A percentile compares a stretch with the other conserved stretches of the same genome.
Evolutionary conservation across 805 yeast species (phyloP).

Genomic region (Yarrowia deformans): DNA sequence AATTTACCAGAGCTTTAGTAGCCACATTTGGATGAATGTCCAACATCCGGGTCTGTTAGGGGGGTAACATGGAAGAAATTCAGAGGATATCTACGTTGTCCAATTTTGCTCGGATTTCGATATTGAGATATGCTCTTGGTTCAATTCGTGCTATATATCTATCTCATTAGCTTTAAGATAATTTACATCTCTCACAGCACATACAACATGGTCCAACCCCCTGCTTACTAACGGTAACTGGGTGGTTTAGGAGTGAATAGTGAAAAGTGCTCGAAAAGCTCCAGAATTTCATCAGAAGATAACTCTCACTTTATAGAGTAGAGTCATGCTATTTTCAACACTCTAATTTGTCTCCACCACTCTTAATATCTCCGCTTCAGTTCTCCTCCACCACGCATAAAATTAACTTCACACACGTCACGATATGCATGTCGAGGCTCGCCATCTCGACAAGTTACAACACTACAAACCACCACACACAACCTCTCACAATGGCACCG

Average conservation of each 20-base stretch:
- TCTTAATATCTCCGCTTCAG: neutral
- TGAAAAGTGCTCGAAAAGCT: neutral
- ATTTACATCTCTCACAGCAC: too few species aligned
- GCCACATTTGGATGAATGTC: too few species aligned
- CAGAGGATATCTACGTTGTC: too few species aligned
- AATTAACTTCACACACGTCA: slow-evolving; percentile 24
- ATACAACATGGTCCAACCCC: too few species aligned
- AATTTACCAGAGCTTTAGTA: too few species aligned
- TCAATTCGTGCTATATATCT: too few species aligned
- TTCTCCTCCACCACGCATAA: neutral
- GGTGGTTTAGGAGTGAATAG: neutral
- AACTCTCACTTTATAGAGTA: neutral
- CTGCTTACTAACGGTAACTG: neutral
- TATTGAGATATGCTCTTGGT: too few species aligned
- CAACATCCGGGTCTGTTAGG: too few species aligned
- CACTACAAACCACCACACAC: neutral
- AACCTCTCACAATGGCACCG: slow-evolving; percentile 8
- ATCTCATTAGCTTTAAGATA: too few species aligned
- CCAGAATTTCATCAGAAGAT: neutral
- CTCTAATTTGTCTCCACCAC: neutral
- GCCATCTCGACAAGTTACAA: slow-evolving; percentile 9
- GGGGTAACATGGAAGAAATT: too few species aligned
- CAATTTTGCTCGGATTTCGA: too few species aligned
- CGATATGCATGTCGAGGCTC: slow-evolving; percentile 9
- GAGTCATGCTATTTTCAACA: neutral